A percentile compares a stretch with the other conserved stretches of the same genome.
Evolutionary conservation across 1,284 basidiomycete species (phyloP).

Genomic region (Bondarzewia mesenterica): DNA sequence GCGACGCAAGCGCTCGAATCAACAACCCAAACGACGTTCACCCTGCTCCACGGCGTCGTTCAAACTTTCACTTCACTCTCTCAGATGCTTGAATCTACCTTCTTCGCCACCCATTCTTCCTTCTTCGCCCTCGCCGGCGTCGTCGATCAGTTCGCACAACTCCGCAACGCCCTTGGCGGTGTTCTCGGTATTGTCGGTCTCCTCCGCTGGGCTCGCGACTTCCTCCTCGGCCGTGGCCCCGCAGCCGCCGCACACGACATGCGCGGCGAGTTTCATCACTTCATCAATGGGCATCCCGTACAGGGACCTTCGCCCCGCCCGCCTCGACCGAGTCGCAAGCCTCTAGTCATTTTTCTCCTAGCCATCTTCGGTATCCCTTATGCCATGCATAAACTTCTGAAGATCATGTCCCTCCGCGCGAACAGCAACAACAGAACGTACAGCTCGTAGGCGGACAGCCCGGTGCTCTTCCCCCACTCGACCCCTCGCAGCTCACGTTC

Average conservation of each 20-base stretch:
- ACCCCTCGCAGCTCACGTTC: slow-evolving; percentile 76
- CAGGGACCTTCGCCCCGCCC: slow-evolving; percentile 40
- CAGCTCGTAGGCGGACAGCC: slow-evolving; percentile 15
- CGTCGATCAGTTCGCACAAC: slow-evolving; percentile 88
- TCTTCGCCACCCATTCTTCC: slow-evolving; percentile 96
- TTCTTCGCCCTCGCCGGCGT: slow-evolving; percentile 99
- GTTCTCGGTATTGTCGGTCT: slow-evolving; percentile 91
- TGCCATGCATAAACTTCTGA: slow-evolving; percentile 88
- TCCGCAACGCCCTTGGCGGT: slow-evolving; percentile 89
- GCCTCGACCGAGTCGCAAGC: slow-evolving; percentile 76
- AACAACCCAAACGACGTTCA: slow-evolving; percentile 89
- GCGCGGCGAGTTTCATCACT: slow-evolving; percentile 60
- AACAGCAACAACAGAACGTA: slow-evolving; percentile 29
- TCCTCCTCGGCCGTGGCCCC: slow-evolving; percentile 50
- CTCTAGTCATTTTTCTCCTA: slow-evolving; percentile 89
- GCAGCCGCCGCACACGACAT: slow-evolving; percentile 25
- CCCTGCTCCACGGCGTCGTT: slow-evolving; percentile 90
- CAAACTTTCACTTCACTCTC: slow-evolving; percentile 94
- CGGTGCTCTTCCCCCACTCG: slow-evolving; percentile 49
- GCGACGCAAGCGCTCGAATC: slow-evolving; percentile 85
- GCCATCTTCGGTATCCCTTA: slow-evolving; percentile 94
- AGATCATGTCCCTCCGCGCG: slow-evolving; percentile 57
- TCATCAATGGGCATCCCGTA: slow-evolving; percentile 56
- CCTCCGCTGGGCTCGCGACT: slow-evolving; percentile 71
- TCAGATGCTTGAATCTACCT: slow-evolving; percentile 97